Base-by-base conservation (phyloP, 495 filamentous ascomycete genomes). In the Letharia lupina region DNA sequence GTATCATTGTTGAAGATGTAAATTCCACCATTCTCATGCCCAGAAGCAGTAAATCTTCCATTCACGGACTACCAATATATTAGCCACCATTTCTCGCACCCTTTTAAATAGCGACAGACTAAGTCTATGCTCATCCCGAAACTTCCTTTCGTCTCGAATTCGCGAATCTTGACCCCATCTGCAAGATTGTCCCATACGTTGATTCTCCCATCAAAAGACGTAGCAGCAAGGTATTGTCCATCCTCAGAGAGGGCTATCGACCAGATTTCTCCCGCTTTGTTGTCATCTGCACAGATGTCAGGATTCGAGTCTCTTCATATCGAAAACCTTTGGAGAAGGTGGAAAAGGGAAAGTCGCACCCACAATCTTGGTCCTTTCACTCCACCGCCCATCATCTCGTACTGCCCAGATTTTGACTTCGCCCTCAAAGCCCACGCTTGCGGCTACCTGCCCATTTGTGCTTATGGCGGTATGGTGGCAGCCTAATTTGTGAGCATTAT, bases 1-100 rank as follows among this genome's bases (percentile, higher is more conserved):
- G 90, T 91, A 71, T 91, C 87, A 71, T 96, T 96, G 75, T 87
- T 91, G 79, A 97, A 98, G 47, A 98, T 87, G 72, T 96, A 96
- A 61, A 98, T 84, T n/a, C 85, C 87, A 35, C 94, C 94, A 73
- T 90, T 96, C 74, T 96, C 86, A 75, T 98, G 95, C 0, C 94
- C 94, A 65, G 87, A 93, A 12, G 93, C 94, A 59, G 93, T 91
- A 70, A 93, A 86, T 65, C 83, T 84, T 62, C 92, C 93, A 75
- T 98, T 89, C 40, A 81, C 66, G 61, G 86, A 88, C 86, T 88
- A 65, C 41, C 60, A 12, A 41, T 23, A 0, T 23, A 62, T 72
- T 16, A 73, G 59, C 45, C 31, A 41, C 52, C 35, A 67, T 7
- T 70, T 71, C 20, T 70, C 62, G 28, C 58, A 23, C 1, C 40